These are phyloP conservation scores for Stachybotrys chartarum DNA, from an alignment of 2,329 filamentous ascomycete genomes.

Conservation along the genomic window DNA sequence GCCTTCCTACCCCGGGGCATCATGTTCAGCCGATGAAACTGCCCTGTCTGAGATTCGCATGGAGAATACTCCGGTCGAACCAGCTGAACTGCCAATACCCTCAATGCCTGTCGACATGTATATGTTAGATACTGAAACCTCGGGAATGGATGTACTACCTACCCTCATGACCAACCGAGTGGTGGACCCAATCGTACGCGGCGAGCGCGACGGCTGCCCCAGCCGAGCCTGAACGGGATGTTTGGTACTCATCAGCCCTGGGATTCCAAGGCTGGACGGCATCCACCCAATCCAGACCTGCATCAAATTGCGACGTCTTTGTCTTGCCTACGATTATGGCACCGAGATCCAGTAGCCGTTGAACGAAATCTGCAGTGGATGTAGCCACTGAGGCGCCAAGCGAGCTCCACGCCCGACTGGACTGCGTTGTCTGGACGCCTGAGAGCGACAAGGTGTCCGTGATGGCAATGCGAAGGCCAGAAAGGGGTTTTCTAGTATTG, in stretches of 20 bases:
- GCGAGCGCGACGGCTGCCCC: conserved; percentile 30
- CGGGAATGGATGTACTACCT: conserved; percentile 6
- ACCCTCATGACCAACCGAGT: conserved; percentile 29
- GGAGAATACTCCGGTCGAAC: conserved; percentile 21
- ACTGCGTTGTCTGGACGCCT: conserved; percentile 49
- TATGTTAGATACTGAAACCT: not conserved
- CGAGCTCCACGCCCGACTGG: conserved; percentile 50
- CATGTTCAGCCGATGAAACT: not conserved
- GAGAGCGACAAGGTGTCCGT: conserved; percentile 24
- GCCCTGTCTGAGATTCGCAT: conserved; percentile 8
- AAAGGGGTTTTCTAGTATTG: conserved; percentile 23
- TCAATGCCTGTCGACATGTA: conserved; percentile 10
- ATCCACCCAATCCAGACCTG: conserved; percentile 34
- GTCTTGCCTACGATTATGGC: conserved; percentile 49
- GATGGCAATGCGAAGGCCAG: conserved; percentile 27
- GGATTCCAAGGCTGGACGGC: conserved; percentile 34
- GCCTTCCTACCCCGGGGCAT: not conserved
- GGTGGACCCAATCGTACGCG: conserved; percentile 34
- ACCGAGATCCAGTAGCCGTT: conserved; percentile 51
- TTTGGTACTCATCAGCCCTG: conserved; percentile 39
- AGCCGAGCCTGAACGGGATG: conserved; percentile 23
- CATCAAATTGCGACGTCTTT: conserved; percentile 40
- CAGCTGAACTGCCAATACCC: conserved; percentile 10
- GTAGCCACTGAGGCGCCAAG: conserved; percentile 37
- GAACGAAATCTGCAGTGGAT: conserved; percentile 41